These are phyloP conservation scores for Fagus crenata DNA, from an alignment of 306 rosid species.

Conservation along the genomic window DNA sequence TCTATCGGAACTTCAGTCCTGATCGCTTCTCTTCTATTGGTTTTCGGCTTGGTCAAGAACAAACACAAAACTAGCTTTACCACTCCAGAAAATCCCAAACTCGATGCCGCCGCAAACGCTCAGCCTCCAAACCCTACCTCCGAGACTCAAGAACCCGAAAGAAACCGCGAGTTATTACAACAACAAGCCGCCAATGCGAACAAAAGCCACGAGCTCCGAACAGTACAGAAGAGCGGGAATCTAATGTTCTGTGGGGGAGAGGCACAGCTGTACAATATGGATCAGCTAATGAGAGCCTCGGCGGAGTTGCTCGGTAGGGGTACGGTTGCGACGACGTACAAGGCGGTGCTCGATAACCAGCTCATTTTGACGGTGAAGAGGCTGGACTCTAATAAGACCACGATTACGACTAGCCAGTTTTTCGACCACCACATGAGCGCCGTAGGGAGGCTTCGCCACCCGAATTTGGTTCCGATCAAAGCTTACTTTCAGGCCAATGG, in stretches of 20 bases:
- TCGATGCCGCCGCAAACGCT: slow-evolving; percentile 9
- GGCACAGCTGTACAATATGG: slow-evolving; percentile 58
- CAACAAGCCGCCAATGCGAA: not conserved
- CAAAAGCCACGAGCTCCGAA: slow-evolving; percentile 32
- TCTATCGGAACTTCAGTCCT: slow-evolving; percentile 39
- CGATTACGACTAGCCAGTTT: slow-evolving; percentile 43
- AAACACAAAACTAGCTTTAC: not conserved
- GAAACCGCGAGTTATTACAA: slow-evolving; percentile 28
- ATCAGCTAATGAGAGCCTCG: slow-evolving; percentile 84
- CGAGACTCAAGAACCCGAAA: not conserved
- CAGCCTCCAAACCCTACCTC: not conserved
- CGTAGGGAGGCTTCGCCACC: slow-evolving; percentile 69
- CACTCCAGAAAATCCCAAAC: not conserved
- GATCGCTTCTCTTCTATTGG: slow-evolving; percentile 30
- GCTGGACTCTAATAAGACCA: slow-evolving; percentile 62
- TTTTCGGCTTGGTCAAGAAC: slow-evolving; percentile 35
- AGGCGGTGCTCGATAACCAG: slow-evolving; percentile 74
- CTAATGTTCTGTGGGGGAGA: slow-evolving; percentile 73
- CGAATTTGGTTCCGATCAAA: slow-evolving; percentile 73
- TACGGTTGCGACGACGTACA: slow-evolving; percentile 76
- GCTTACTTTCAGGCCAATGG: slow-evolving; percentile 90
- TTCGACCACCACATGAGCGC: slow-evolving; percentile 72
- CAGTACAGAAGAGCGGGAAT: slow-evolving; percentile 53
- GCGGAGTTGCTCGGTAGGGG: slow-evolving; percentile 94
- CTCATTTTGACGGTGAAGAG: slow-evolving; percentile 78